These are phyloP conservation scores for Picochlorum sp. DNA, from an alignment of 139 green algal genomes.

Conservation along the genomic window DNA sequence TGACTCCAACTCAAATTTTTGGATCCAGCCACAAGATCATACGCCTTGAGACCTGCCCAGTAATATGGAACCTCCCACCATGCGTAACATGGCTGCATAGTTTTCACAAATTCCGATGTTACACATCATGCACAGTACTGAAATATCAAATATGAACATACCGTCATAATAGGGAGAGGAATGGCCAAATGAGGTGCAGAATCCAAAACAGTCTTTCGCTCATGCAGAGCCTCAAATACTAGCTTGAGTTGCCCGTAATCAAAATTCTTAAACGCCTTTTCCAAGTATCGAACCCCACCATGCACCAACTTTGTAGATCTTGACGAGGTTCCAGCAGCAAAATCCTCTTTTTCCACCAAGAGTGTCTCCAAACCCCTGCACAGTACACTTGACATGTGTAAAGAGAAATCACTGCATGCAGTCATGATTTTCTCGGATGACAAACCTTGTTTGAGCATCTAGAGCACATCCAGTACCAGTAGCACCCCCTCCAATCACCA, in stretches of 20 bases:
- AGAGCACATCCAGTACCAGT: constrained; percentile 85
- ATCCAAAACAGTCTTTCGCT: constrained; percentile 70
- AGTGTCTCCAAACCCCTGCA: constrained; percentile 61
- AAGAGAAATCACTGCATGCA: background rate
- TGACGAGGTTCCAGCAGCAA: constrained; percentile 80
- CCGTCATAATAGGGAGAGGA: constrained; percentile 80
- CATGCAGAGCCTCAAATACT: constrained; percentile 85
- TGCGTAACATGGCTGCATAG: constrained; percentile 80
- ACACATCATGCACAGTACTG: background rate
- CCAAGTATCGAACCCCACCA: constrained; percentile 93
- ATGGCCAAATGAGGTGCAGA: constrained; percentile 75
- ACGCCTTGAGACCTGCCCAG: constrained; percentile 87
- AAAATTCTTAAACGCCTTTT: constrained; percentile 78
- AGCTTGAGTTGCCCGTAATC: constrained; percentile 85
- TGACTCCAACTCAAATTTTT: constrained; percentile 65
- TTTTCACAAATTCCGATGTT: background rate
- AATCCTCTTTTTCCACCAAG: constrained; percentile 92
- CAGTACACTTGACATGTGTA: background rate
- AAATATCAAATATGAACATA: background rate
- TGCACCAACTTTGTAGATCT: constrained; percentile 94
- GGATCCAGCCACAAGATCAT: constrained; percentile 82
- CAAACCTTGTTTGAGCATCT: constrained; percentile 78
- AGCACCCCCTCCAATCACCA: constrained; percentile 92
- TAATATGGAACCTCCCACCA: constrained; percentile 98
- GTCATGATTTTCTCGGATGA: background rate